These are phyloP conservation scores for Populus ilicifolia DNA, from an alignment of 345 rosid species.

Conservation along the genomic window DNA sequence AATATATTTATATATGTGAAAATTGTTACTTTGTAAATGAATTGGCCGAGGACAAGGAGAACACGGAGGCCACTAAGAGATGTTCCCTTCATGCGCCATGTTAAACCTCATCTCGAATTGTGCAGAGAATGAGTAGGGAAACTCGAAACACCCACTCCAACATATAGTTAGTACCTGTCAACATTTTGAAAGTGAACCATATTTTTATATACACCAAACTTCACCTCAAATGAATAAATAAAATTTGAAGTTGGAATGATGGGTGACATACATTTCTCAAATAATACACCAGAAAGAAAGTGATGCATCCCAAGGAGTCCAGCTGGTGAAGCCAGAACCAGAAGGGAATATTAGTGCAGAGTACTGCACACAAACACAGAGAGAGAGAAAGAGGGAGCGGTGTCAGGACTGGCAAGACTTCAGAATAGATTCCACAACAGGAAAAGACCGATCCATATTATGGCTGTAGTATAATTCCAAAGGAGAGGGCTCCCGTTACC, in stretches of 20 bases:
- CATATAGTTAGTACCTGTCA: background rate
- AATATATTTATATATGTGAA: too few species aligned
- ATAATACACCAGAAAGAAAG: constrained; percentile 1
- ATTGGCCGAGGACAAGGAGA: background rate
- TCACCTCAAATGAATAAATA: background rate
- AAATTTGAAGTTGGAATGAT: background rate
- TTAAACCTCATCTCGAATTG: background rate
- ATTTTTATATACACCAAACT: background rate
- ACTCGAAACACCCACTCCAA: constrained; percentile 9
- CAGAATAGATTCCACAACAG: constrained; percentile 43
- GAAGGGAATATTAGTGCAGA: constrained; percentile 42
- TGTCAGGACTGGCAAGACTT: constrained; percentile 30
- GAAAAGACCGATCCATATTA: constrained; percentile 14
- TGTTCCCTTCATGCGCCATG: constrained; percentile 17
- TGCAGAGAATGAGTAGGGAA: constrained; percentile 35
- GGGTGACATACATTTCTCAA: background rate
- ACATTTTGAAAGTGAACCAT: background rate
- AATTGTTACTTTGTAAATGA: background rate
- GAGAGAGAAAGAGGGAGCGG: constrained; percentile 5
- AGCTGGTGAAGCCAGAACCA: constrained; percentile 22
- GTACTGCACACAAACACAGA: background rate
- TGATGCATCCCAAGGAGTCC: constrained; percentile 6
- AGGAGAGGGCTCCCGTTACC: background rate
- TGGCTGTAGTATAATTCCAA: background rate
- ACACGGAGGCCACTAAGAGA: constrained; percentile 15